A percentile compares a stretch with the other conserved stretches of the same genome.
Conservation (phyloP, 75 land plant genomes). For the Isoetes taiwanensis region DNA sequence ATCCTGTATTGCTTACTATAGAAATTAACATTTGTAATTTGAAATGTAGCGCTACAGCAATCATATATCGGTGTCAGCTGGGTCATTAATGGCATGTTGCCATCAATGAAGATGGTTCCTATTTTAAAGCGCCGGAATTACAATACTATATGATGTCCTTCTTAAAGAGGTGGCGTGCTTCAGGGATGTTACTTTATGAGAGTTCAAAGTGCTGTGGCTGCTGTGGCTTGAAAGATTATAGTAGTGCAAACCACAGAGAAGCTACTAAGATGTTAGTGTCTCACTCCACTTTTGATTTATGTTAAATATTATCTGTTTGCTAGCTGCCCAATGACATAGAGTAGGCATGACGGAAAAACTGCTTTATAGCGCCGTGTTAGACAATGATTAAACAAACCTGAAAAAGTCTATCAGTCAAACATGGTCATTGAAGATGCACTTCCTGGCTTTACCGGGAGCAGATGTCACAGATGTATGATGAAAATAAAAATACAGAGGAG, state of each 20-base stretch:
- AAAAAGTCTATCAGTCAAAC: too few relatives aligned
- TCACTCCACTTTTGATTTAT: neutral
- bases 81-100: conserved; percentile 87
- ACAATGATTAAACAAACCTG: too few relatives aligned
- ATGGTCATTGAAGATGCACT: too few relatives aligned
- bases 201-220: conserved; percentile 73
- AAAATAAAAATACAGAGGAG: too few relatives aligned
- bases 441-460: too few relatives aligned
- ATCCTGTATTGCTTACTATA: neutral
- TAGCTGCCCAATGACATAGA: too few relatives aligned
- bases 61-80: conserved; percentile 87
- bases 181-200: conserved; percentile 94
- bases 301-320: too few relatives aligned
- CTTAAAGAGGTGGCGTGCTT: conserved; percentile 78
- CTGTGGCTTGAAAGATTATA: conserved; percentile 85
- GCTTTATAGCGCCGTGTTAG: too few relatives aligned
- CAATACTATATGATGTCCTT: conserved; percentile 75
- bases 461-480: too few relatives aligned
- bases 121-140: conserved; percentile 79
- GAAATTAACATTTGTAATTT: neutral
- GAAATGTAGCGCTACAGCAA: conserved; percentile 32
- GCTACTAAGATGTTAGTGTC: conserved; percentile 51
- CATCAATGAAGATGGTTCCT: conserved; percentile 88
- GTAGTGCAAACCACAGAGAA: conserved; percentile 74
- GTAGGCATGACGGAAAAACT: too few relatives aligned